Evolutionary conservation across 768 basidiomycete genomes (phyloP).

Genomic region (Asterophora parasitica): DNA sequence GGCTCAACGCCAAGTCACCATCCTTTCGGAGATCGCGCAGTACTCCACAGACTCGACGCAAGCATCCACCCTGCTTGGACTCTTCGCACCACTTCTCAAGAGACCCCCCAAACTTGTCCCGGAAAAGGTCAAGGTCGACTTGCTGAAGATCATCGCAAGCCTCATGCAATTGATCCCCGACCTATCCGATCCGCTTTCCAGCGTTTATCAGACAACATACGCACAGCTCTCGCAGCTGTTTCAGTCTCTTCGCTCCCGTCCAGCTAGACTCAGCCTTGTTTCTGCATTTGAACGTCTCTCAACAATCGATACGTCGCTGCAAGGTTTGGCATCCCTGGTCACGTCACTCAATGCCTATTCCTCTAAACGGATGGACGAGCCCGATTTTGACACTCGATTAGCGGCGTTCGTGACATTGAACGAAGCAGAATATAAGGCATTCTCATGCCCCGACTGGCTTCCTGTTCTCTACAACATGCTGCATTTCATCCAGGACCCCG

Average conservation of each 20-base stretch:
- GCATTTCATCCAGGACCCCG: slow-evolving; percentile 82
- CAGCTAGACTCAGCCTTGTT: slow-evolving; percentile 65
- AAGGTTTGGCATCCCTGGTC: slow-evolving; percentile 48
- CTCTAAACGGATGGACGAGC: slow-evolving; percentile 75
- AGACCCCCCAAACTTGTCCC: slow-evolving; percentile 70
- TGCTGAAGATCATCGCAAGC: slow-evolving; percentile 66
- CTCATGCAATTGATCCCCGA: slow-evolving; percentile 66
- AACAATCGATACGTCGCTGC: slow-evolving; percentile 41
- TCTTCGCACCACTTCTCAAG: slow-evolving; percentile 78
- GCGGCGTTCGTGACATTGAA: slow-evolving; percentile 72
- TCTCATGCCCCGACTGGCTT: slow-evolving; percentile 66
- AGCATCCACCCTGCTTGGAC: slow-evolving; percentile 62
- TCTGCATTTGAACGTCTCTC: slow-evolving; percentile 53
- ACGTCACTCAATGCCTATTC: slow-evolving; percentile 84
- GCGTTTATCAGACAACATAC: slow-evolving; percentile 49
- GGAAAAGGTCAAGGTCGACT: slow-evolving; percentile 81
- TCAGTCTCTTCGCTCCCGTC: slow-evolving; percentile 66
- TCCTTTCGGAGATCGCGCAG: slow-evolving; percentile 76
- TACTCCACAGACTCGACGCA: slow-evolving; percentile 67
- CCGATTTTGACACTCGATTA: slow-evolving; percentile 86
- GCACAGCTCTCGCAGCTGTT: slow-evolving; percentile 73
- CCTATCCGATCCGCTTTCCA: slow-evolving; percentile 40
- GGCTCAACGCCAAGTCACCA: slow-evolving; percentile 74
- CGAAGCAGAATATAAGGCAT: slow-evolving; percentile 48
- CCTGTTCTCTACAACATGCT: slow-evolving; percentile 81